Conservation (phyloP, 495 filamentous ascomycete species). For the Usnea hakonensis region DNA sequence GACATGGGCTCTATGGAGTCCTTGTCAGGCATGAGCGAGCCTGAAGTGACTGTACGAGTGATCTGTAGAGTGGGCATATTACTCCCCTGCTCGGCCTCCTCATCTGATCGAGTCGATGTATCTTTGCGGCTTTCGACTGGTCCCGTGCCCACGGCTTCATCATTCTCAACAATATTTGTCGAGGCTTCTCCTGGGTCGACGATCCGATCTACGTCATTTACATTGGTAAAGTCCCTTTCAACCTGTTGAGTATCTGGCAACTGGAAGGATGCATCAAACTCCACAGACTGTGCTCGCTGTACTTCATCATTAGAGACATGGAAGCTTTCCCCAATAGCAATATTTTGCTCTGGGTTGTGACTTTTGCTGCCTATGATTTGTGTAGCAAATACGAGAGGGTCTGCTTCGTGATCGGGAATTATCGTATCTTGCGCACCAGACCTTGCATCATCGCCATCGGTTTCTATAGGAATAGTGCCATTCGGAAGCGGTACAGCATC, state of each 20-base stretch:
- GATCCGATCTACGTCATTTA: background rate
- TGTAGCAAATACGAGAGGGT: background rate
- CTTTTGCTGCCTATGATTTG: background rate
- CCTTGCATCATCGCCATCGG: background rate
- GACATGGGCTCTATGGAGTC: background rate
- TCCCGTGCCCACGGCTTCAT: background rate
- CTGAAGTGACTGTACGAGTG: background rate
- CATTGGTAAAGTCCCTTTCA: background rate
- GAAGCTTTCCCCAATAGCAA: background rate
- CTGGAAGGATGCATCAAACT: background rate
- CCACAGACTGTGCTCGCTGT: background rate
- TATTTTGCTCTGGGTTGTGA: background rate
- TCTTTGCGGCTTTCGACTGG: background rate
- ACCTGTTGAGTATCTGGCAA: background rate
- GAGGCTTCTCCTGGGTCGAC: background rate
- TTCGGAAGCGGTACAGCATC: background rate
- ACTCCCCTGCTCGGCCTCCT: background rate
- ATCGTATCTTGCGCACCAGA: background rate
- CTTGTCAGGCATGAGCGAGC: background rate
- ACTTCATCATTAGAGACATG: background rate
- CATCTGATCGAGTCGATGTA: background rate
- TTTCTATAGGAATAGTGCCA: background rate
- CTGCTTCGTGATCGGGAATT: background rate
- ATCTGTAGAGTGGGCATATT: background rate
- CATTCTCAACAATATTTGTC: background rate